Conservation (phyloP, 2,329 filamentous ascomycete genomes). For the Ophiobolus disseminans region DNA sequence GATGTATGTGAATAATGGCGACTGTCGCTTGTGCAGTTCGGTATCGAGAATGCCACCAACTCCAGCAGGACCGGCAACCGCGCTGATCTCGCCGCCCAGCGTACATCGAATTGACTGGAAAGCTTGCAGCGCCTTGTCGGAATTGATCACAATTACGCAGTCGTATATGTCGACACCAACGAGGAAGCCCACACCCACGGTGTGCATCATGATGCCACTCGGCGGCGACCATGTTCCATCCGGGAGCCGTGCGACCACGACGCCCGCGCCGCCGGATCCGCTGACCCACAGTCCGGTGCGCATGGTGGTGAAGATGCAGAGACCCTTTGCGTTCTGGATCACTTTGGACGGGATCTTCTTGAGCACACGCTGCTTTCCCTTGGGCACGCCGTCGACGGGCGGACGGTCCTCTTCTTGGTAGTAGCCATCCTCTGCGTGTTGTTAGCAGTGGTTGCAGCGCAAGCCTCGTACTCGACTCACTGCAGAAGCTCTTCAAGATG, state of each 20-base stretch:
- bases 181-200: slow-evolving; percentile 85
- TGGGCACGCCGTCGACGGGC: slow-evolving; percentile 57
- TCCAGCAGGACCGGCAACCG: slow-evolving; percentile 78
- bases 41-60: slow-evolving; percentile 76
- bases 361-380: slow-evolving; percentile 68
- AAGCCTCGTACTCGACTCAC: slow-evolving; percentile 59
- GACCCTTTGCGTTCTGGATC: slow-evolving; percentile 85
- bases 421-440: slow-evolving; percentile 67
- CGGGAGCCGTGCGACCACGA: slow-evolving; percentile 81
- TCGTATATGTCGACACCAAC: slow-evolving; percentile 95
- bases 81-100: slow-evolving; percentile 79
- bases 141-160: slow-evolving; percentile 92
- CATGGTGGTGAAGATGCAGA: slow-evolving; percentile 96
- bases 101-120: slow-evolving; percentile 82
- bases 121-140: slow-evolving; percentile 79
- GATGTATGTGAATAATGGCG: slow-evolving; percentile 83
- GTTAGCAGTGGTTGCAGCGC: slow-evolving; percentile 21
- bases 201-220: slow-evolving; percentile 89
- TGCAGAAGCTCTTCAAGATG: slow-evolving; percentile 89
- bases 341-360: slow-evolving; percentile 87
- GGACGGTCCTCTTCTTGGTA: slow-evolving; percentile 63
- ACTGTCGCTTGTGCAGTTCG: slow-evolving; percentile 70
- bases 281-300: slow-evolving; percentile 90
- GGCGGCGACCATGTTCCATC: slow-evolving; percentile 92
- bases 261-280: slow-evolving; percentile 86